Evolutionary conservation across 1,284 basidiomycete genomes (phyloP), one percentile per base, ranked within the genome.

Genomic region (Tylopilus orsonianus): DNA sequence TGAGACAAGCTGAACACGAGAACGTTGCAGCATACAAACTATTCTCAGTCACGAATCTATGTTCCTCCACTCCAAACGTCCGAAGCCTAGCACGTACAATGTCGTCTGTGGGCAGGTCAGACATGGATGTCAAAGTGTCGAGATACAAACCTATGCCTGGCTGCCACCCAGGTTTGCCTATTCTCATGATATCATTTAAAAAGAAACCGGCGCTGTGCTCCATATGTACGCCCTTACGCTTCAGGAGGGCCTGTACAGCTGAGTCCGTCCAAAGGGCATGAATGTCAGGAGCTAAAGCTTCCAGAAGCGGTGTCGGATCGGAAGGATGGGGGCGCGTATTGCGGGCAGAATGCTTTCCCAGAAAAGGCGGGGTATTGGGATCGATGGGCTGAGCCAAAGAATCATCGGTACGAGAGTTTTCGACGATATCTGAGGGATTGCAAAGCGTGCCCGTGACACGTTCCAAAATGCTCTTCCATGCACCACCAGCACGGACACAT

Each of bases 41-140:
- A 54, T 68, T 70, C 41, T 84, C 78, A 50, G 80, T 71, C 13
- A 71, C 63, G 54, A 87, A 81, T 10, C 75, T 69, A 54, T 87
- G 79, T 56, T 88, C 85, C 50, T 86, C 80, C 1, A 85, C 79
- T 7, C 85, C 85, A 44, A 83, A 71, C 1, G 85, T 87, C 29
- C 80, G 74, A 46, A 87, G 68, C 41, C 85, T 71, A 3, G 85
- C 83, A 8, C 81, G 75, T 16, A 87, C 75, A 43, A 87, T 80
- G 56, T 87, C 84, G 34, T 62, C 79, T 80, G 27, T 2, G 13
- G 30, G 27, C 0, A 10, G 10, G 41, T 52, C 14, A 52, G 22
- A 4, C 0, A 16, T 39, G 13, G 24, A 19, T 20, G 42, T 9
- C n/a, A 8, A 5, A 13, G n/a, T 8, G 23, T 5, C 4, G 10